Evolutionary conservation across 2,329 filamentous ascomycete species (phyloP).

Genomic region (Colletotrichum sp.): DNA sequence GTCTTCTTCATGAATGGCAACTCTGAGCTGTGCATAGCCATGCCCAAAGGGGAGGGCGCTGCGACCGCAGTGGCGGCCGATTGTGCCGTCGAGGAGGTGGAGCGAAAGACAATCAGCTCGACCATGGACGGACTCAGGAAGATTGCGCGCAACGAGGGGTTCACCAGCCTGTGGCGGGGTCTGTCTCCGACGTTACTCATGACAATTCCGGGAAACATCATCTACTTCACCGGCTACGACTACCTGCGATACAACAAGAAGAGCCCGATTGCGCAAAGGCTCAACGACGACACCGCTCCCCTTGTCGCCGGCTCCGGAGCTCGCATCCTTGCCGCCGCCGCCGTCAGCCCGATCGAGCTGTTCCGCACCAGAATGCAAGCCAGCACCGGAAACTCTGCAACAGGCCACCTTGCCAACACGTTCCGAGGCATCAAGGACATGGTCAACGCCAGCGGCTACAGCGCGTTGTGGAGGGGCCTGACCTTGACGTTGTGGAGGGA

Average conservation of each 20-base stretch:
- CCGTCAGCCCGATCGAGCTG: slow-evolving; percentile 91
- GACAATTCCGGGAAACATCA: slow-evolving; percentile 94
- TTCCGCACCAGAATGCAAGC: slow-evolving; percentile 93
- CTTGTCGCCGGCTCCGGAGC: slow-evolving; percentile 81
- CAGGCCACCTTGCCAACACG: slow-evolving; percentile 80
- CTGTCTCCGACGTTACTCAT: slow-evolving; percentile 93
- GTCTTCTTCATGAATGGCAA: slow-evolving; percentile 96
- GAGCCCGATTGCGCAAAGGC: slow-evolving; percentile 71
- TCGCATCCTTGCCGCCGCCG: slow-evolving; percentile 79
- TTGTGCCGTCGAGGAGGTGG: slow-evolving; percentile 88
- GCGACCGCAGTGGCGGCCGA: slow-evolving; percentile 57
- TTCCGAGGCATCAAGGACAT: slow-evolving; percentile 78
- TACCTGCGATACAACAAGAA: slow-evolving; percentile 79
- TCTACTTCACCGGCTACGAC: slow-evolving; percentile 98
- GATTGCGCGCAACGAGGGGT: slow-evolving; percentile 91
- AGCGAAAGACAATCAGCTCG: slow-evolving; percentile 83
- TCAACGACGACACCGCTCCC: slow-evolving; percentile 76
- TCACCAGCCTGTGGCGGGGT: slow-evolving; percentile 87
- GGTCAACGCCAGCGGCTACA: slow-evolving; percentile 78
- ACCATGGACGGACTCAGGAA: slow-evolving; percentile 92
- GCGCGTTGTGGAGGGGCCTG: slow-evolving; percentile 87
- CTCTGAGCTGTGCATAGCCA: slow-evolving; percentile 80
- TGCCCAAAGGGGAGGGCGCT: slow-evolving; percentile 56
- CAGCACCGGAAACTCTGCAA: slow-evolving; percentile 60
- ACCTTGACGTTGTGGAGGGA: slow-evolving; percentile 94